A percentile compares a stretch with the other conserved stretches of the same genome.
Conservation (phyloP, 331 rosid species). For the Saraca asoca region DNA sequence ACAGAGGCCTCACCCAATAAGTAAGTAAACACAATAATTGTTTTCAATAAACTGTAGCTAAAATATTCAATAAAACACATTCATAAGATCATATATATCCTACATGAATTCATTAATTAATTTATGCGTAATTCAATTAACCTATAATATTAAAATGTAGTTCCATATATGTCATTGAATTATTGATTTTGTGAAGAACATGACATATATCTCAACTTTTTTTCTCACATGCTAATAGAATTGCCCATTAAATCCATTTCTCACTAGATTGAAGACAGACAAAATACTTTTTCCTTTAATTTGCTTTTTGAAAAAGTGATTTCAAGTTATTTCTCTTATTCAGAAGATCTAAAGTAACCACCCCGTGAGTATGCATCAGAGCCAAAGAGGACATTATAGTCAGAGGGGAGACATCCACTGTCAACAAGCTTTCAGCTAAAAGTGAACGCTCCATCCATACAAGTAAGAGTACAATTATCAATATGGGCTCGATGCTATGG, state of each 20-base stretch:
- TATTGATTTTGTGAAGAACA: no score
- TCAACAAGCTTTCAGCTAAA: conserved; percentile 44
- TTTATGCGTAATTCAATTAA: no score
- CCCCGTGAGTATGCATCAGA: conserved; percentile 52
- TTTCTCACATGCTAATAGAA: background rate
- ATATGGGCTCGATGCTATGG: conserved; percentile 51
- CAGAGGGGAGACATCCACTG: conserved; percentile 28
- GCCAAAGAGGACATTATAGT: conserved; percentile 30
- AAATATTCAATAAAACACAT: no score
- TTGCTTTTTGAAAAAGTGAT: conserved; percentile 28
- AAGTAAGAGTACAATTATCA: conserved; percentile 31
- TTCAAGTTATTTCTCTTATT: conserved; percentile 8
- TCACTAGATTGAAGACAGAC: conserved; percentile 16
- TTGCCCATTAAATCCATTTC: conserved; percentile 18
- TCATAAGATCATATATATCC: no score
- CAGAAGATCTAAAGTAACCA: conserved; percentile 41
- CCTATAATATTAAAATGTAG: no score
- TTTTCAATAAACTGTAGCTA: no score
- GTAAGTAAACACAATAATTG: background rate
- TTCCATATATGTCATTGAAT: no score
- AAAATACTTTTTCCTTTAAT: conserved; percentile 2
- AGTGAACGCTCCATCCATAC: conserved; percentile 32
- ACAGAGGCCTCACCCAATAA: background rate
- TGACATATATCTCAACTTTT: no score
- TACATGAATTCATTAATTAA: no score